Conservation (phyloP, 495 filamentous ascomycete genomes). For the Xylaria acuta region DNA sequence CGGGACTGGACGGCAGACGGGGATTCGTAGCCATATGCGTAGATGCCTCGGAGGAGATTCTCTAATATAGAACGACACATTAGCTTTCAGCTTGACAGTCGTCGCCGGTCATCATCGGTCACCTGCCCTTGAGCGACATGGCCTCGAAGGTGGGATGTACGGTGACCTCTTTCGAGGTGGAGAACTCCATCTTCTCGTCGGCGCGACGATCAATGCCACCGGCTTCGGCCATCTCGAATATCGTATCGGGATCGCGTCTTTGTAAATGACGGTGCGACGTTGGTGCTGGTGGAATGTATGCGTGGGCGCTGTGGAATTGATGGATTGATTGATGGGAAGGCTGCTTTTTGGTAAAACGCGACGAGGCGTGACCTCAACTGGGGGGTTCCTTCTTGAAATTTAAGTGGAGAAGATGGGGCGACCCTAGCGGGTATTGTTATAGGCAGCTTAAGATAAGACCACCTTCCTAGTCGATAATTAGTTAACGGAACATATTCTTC, state of each 20-base stretch:
- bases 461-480: background rate
- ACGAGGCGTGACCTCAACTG: background rate
- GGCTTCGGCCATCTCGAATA: slow-evolving; percentile 78
- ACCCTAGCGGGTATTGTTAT: background rate
- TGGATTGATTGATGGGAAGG: background rate
- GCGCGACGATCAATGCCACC: slow-evolving; percentile 83
- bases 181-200: slow-evolving; percentile 97
- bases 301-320: background rate
- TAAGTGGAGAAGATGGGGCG: slow-evolving; percentile 1
- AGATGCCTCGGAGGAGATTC: slow-evolving; percentile 94
- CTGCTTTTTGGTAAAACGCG: background rate
- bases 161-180: slow-evolving; percentile 95
- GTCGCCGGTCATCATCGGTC: background rate
- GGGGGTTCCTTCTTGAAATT: background rate
- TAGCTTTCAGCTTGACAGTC: background rate
- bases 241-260: background rate
- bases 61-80: slow-evolving; percentile 51
- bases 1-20: slow-evolving; percentile 96
- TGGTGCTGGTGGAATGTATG: background rate
- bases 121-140: slow-evolving; percentile 70
- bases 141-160: slow-evolving; percentile 70
- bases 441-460: background rate
- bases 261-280: background rate
- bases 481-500: background rate
- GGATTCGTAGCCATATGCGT: slow-evolving; percentile 97